A percentile compares a stretch with the other conserved stretches of the same genome.
phyloP scores from a whole-genome alignment of 176 grass and related monocot genomes.

The Ampelocalamus luodianensis region DNA sequence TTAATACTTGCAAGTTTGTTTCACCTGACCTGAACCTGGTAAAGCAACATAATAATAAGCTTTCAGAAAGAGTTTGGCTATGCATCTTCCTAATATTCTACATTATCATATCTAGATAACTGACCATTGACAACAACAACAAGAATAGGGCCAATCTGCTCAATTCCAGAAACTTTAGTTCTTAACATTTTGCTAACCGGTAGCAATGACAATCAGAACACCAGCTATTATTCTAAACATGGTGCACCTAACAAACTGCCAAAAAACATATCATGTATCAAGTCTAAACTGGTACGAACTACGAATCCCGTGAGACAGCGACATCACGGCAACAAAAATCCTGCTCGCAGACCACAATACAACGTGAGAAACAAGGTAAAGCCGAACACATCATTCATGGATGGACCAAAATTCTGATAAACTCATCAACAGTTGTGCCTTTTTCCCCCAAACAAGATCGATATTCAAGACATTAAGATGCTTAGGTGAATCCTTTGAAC shows the following conservation, averaged over 20 bases:
- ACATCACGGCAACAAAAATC: constrained; percentile 2
- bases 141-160: constrained; percentile 19
- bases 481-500: not conserved
- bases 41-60: constrained; percentile 34
- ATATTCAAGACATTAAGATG: not conserved
- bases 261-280: not conserved
- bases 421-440: too few relatives aligned
- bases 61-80: constrained; percentile 7
- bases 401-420: not conserved
- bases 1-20: constrained; percentile 7
- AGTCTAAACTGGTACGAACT: not conserved
- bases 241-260: not conserved
- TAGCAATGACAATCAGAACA: constrained; percentile 19
- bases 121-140: not conserved
- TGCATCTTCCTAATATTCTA: constrained; percentile 21
- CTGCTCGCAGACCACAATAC: not conserved
- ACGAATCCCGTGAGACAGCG: not conserved
- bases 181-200: not conserved
- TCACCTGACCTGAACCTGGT: constrained; percentile 8
- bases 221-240: constrained; percentile 5
- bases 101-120: constrained; percentile 34
- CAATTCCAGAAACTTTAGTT: not conserved
- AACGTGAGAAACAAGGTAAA: not conserved
- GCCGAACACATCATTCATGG: not conserved
- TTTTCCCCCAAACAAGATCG: not conserved